Evolutionary conservation across 345 rosid genomes (phyloP).

Genomic region (Microthlaspi erraticum): DNA sequence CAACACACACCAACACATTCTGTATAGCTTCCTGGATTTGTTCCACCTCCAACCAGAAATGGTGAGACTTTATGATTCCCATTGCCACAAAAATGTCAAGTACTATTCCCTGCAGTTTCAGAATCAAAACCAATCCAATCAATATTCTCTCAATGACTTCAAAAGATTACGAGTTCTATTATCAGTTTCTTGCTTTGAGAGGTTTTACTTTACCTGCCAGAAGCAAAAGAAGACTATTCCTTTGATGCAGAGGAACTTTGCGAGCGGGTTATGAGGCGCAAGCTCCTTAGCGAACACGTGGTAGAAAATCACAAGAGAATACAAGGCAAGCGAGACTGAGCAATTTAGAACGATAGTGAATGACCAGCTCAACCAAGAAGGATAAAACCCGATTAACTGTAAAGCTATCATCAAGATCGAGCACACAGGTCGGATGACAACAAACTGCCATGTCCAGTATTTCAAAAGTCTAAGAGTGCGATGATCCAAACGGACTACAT

Average conservation of each 20-base stretch:
- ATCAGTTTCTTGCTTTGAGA: slow-evolving; percentile 1
- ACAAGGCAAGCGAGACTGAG: slow-evolving; percentile 89
- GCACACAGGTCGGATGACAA: slow-evolving; percentile 78
- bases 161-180: background rate
- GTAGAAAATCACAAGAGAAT: slow-evolving; percentile 84
- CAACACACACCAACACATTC: slow-evolving; percentile 77
- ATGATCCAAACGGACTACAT: slow-evolving; percentile 70
- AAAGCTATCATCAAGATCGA: slow-evolving; percentile 81
- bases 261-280: slow-evolving; percentile 92
- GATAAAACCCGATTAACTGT: slow-evolving; percentile 70
- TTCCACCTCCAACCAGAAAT: slow-evolving; percentile 93
- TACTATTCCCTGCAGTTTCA: slow-evolving; percentile 65
- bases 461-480: slow-evolving; percentile 74
- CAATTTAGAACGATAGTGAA: slow-evolving; percentile 82
- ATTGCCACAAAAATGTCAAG: slow-evolving; percentile 68
- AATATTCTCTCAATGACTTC: background rate
- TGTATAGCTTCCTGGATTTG: slow-evolving; percentile 91
- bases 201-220: slow-evolving; percentile 77
- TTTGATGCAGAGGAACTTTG: slow-evolving; percentile 97
- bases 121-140: background rate
- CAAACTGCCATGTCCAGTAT: slow-evolving; percentile 98
- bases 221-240: slow-evolving; percentile 98
- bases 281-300: slow-evolving; percentile 95
- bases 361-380: slow-evolving; percentile 97
- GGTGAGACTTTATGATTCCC: slow-evolving; percentile 79